These are phyloP conservation scores for Penicillium sp. DNA, from an alignment of 2,329 filamentous ascomycete genomes.

Conservation along the genomic window DNA sequence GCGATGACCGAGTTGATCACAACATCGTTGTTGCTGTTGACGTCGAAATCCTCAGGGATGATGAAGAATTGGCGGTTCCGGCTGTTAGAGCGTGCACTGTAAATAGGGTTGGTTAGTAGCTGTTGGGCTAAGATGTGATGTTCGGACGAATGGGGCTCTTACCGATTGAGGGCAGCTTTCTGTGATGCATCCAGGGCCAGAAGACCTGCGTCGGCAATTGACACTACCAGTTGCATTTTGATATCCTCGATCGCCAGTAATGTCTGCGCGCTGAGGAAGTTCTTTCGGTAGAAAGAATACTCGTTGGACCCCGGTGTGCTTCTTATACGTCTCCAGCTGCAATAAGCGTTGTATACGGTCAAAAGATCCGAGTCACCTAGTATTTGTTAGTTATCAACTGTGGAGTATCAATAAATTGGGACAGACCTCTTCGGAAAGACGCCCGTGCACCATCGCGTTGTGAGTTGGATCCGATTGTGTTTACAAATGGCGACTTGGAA, in stretches of 20 bases:
- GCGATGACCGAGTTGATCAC: constrained; percentile 80
- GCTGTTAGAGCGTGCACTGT: constrained; percentile 59
- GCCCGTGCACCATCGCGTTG: constrained; percentile 78
- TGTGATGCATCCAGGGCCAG: constrained; percentile 73
- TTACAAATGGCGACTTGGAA: constrained; percentile 89
- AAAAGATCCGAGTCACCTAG: constrained; percentile 82
- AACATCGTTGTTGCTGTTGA: constrained; percentile 75
- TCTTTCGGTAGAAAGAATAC: constrained; percentile 88
- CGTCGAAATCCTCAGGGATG: constrained; percentile 72
- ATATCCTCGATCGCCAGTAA: constrained; percentile 91
- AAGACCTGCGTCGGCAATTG: constrained; percentile 81
- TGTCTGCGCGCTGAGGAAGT: constrained; percentile 86
- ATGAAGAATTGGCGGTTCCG: constrained; percentile 75
- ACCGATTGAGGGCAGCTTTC: constrained; percentile 64
- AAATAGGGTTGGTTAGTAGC: not conserved
- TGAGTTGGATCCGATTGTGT: constrained; percentile 76
- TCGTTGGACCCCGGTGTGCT: constrained; percentile 69
- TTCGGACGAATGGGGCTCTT: constrained; percentile 25
- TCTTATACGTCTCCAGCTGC: constrained; percentile 81
- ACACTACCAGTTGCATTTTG: constrained; percentile 84
- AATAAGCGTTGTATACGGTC: constrained; percentile 91
- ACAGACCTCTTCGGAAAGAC: constrained; percentile 67
- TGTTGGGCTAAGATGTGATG: not conserved
- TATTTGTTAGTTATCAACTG: constrained; percentile 8
- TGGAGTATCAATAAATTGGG: not conserved